phyloP scores from a whole-genome alignment of 1,139 yeast species.

The Protomyces pachydermus region DNA sequence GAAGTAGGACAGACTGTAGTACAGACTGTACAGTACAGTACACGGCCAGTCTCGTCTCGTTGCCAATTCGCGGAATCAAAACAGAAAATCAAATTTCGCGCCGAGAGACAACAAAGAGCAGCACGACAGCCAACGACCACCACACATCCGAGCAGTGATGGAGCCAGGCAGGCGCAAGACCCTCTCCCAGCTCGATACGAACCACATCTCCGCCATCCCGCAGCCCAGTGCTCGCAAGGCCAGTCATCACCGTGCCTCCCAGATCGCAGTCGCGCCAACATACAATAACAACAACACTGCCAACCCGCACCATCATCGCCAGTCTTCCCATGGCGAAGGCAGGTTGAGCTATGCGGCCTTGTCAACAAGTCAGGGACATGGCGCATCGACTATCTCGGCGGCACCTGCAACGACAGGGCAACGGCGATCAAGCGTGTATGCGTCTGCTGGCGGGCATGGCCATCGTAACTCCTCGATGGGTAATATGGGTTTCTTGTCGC shows the following conservation, averaged over 20 bases:
- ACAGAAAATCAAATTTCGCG: not conserved
- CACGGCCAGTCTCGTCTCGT: not conserved
- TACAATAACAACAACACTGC: constrained; percentile 1
- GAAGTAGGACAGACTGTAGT: too few relatives aligned
- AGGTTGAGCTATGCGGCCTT: constrained; percentile 20
- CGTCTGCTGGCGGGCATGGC: not conserved
- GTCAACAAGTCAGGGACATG: not conserved
- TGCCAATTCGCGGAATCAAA: not conserved
- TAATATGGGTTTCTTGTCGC: constrained; percentile 19
- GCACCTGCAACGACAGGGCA: not conserved
- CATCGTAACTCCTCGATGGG: constrained; percentile 23
- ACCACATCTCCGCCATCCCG: constrained; percentile 22
- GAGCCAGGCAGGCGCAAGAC: constrained; percentile 16
- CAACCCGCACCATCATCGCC: constrained; percentile 25
- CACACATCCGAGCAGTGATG: not conserved
- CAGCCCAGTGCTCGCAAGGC: constrained; percentile 24
- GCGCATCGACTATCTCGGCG: not conserved
- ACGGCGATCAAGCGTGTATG: constrained; percentile 15
- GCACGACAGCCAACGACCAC: not conserved
- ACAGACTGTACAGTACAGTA: too few relatives aligned
- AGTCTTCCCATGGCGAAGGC: constrained; percentile 23
- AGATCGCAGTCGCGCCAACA: constrained; percentile 12
- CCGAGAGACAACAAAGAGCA: not conserved
- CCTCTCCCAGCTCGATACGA: constrained; percentile 21
- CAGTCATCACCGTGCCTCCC: not conserved